Evolutionary conservation across 2,329 filamentous ascomycete genomes (phyloP), one percentile per base, ranked within the genome.

Genomic region (Fusarium metavorans): DNA sequence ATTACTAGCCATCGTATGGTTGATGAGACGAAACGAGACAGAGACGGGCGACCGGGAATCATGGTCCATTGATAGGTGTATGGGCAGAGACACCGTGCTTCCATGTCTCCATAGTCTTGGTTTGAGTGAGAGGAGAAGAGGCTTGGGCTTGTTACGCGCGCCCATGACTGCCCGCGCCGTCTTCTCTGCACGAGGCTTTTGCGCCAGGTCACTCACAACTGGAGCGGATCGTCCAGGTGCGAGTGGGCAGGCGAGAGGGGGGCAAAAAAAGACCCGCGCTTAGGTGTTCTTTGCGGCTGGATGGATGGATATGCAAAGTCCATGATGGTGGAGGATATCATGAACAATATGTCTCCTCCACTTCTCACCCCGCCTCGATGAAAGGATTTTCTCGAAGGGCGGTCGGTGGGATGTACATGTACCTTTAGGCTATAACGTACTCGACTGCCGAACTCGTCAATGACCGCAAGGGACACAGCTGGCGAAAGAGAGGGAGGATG

Each of bases 201-300:
- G 54, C 48, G 59, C 59, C 72, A 73, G 69, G 63, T 63, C 68
- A 65, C 67, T 67, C 56, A 66, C 70, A 72, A 77, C 74, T 78
- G 76, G 76, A 70, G 76, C 76, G 72, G 76, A 77, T 77, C 76
- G 41, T 13, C 58, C 71, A 64, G 64, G 45, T 30, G 45, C 65
- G 64, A 71, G 60, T 59, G 74, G 64, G 69, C 58, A 66, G 66
- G 57, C 43, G 56, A 71, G 72, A 74, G 62, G 59, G 61, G 62
- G 30, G 45, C 11, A 25, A 34, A 45, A 30, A 20, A 27, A 27
- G 27, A 35, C 20, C 45, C 56, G 20, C 35, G 52, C 39, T 45
- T 43, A 39, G 27, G 58, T 39, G 59, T 39, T 64, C 35, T 41
- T 50, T 64, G 48, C 35, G 48, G 72, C 72, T 70, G 69, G 62